A percentile compares a stretch with the other conserved stretches of the same genome.
Conservation (phyloP, 345 rosid species). For the Nephelium lappaceum region DNA sequence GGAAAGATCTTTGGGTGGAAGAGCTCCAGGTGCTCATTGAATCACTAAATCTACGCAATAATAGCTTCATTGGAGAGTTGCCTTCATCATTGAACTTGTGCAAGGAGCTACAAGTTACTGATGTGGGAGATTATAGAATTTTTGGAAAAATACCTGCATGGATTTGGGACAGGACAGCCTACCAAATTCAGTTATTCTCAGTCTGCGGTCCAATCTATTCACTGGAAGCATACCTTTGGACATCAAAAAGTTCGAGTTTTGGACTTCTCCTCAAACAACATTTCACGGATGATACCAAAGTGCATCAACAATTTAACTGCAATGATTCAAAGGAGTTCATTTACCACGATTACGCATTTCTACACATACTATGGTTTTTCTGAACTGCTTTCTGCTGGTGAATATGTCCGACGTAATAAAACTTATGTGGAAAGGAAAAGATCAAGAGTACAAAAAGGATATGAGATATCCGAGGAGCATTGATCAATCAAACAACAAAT, state of each 20-base stretch:
- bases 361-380: too few species aligned
- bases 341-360: neutral
- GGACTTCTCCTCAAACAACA: conserved; percentile 11
- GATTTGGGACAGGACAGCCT: conserved; percentile 22
- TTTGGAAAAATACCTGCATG: conserved; percentile 26
- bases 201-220: conserved; percentile 23
- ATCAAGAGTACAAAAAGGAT: neutral
- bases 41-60: conserved; percentile 20
- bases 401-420: neutral
- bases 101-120: conserved; percentile 4
- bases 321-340: neutral
- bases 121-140: conserved; percentile 21
- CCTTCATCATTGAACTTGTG: conserved; percentile 18
- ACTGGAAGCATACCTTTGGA: neutral
- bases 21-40: conserved; percentile 3
- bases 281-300: conserved; percentile 17
- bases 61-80: conserved; percentile 22
- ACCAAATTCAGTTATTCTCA: conserved; percentile 4
- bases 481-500: too few species aligned
- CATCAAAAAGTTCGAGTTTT: neutral
- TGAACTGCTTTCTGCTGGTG: too few species aligned
- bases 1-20: conserved; percentile 23
- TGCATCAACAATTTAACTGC: conserved; percentile 11
- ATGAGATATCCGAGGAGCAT: too few species aligned
- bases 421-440: neutral